Evolutionary conservation across 257 asterid species (phyloP), one percentile per base, ranked within the genome.

Genomic region (Solanum sejunctum): DNA sequence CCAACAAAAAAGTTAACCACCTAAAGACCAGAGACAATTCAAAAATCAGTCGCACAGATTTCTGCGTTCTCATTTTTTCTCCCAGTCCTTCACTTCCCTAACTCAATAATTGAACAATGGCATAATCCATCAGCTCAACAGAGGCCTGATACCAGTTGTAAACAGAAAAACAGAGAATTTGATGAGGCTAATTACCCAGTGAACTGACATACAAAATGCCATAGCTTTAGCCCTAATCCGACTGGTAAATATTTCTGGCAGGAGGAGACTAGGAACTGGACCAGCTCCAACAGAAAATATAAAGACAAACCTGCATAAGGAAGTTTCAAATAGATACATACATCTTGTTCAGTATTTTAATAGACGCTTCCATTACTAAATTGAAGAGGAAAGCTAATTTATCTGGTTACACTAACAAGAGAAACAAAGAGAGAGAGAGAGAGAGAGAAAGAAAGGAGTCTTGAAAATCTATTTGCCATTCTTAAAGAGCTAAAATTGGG

Each of bases 221-320:
- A 95, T 90, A 80, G 98, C 97, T 90, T 92, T 94, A 64, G 98
- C 99, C 88, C 99, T 90, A 36, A 95, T 95, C 85, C 92, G 93
- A 90, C 87, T 89, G 79, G 97, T 89, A 67, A 94, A 90, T 85
- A 95, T 89, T 91, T 95, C 99, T 12, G 99, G 94, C 81, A 95
- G 95, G 57, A 95, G 88, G 80, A 95, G 99, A 83, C 89, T 88
- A 45, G 99, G 99, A 43, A 95, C 99, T 54, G 98, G 99, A 86
- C 99, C 99, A 72, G 99, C 99, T 71, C 98, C 99, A 87, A 92
- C 88, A 51, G 99, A 94, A 91, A 94, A 95, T 89, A 92, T 90
- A 61, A 92, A 87, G 82, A 95, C 98, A 87, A 94, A 95, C 90
- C 99, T 95, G 94, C 88, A 88, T 20, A 85, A 86, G 28, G 47